Evolutionary conservation across 768 basidiomycete species (phyloP), one percentile per base, ranked within the genome.

Genomic region (Dacryopinax spathularia): DNA sequence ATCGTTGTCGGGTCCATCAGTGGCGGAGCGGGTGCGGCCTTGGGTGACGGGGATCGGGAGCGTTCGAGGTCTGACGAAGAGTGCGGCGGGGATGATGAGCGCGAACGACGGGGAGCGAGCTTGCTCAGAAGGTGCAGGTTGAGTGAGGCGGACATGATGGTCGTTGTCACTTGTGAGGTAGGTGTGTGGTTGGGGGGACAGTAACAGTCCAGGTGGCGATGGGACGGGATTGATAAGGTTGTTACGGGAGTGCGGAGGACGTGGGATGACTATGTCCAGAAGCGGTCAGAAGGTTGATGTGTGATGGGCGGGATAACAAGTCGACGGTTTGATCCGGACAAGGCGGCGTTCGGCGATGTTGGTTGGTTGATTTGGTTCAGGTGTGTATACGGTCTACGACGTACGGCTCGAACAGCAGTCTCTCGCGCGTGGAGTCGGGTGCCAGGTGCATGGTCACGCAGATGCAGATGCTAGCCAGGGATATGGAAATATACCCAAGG

Each of bases 361-460:
- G n/a, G n/a, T n/a, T n/a, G n/a, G n/a, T n/a, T n/a, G n/a, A n/a
- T n/a, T 7, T 10, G 3, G 48, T 27, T 56, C 20, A 56, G 48
- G 12, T 31, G 48, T 56, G 48, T 56, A 56, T 56, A 56, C 48
- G 48, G 29, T 56, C 48, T 22, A 56, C 48, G 48, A 56, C 48
- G 48, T 56, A 56, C 48, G 48, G 48, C 48, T 56, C 48, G 29
- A 56, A 56, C 48, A 56, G 48, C 48, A 56, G 48, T 56, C 48
- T 56, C 25, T 31, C 25, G 48, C 48, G 48, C 48, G 48, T 56
- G 3, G 48, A 56, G 18, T 56, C 48, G 13, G 39, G 39, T 6
- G 3, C 10, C 3, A 56, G 48, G 48, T 13, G 48, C 48, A 56
- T 56, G 22, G 48, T 56, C 48, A 56, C 48, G 31, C 39, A 27